These are phyloP conservation scores for Claviceps arundinis DNA, from an alignment of 2,329 filamentous ascomycete species.

Conservation along the genomic window DNA sequence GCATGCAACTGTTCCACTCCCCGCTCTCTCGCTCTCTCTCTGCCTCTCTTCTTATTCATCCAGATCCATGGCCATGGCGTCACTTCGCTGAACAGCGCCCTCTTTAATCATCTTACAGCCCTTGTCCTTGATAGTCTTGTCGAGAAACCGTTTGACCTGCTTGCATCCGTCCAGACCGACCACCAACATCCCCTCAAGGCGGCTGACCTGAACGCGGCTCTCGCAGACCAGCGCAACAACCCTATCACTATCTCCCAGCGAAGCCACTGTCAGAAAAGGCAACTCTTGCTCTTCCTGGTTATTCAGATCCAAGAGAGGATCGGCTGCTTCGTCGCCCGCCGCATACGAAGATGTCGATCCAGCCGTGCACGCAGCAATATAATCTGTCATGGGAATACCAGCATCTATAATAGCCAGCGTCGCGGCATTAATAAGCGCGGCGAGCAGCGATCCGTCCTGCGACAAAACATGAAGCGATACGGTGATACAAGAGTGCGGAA, in stretches of 20 bases:
- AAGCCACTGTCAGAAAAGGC: constrained; percentile 77
- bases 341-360: constrained; percentile 61
- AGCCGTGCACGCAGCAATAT: constrained; percentile 77
- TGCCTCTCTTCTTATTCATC: constrained; percentile 16
- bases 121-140: constrained; percentile 62
- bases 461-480: constrained; percentile 78
- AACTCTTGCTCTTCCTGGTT: constrained; percentile 73
- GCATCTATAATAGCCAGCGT: constrained; percentile 90
- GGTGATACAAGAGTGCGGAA: constrained; percentile 74
- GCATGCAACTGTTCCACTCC: neutral
- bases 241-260: constrained; percentile 58
- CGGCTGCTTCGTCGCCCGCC: constrained; percentile 52
- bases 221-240: constrained; percentile 76
- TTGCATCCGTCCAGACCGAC: constrained; percentile 87
- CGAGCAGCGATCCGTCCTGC: constrained; percentile 80
- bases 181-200: constrained; percentile 84
- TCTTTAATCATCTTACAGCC: constrained; percentile 51
- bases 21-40: neutral
- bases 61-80: constrained; percentile 37
- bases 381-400: constrained; percentile 88
- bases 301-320: constrained; percentile 72
- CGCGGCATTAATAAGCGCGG: constrained; percentile 79
- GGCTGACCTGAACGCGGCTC: constrained; percentile 67
- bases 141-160: constrained; percentile 68
- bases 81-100: constrained; percentile 35